Conservation (phyloP, 352 stramenopile species). For the Hyaloperonospora arabidopsidis region DNA sequence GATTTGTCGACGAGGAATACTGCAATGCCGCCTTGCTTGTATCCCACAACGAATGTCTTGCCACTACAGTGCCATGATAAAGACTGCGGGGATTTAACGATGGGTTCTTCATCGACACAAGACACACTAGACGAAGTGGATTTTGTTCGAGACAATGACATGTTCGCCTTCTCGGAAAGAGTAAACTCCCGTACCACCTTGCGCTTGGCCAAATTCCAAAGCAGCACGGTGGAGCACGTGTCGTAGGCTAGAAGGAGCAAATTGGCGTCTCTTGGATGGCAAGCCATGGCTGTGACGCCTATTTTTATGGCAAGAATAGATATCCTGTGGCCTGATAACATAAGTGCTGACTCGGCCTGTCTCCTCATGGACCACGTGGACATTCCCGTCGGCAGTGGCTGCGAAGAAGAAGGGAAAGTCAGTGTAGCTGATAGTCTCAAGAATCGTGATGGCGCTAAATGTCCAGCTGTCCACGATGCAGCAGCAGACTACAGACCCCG, state of each 20-base stretch:
- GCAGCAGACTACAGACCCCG: constrained; percentile 16
- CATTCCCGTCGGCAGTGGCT: constrained; percentile 54
- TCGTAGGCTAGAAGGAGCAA: constrained; percentile 62
- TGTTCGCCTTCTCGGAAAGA: constrained; percentile 21
- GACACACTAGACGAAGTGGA: too few species aligned
- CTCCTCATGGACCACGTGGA: constrained; percentile 73
- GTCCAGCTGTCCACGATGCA: constrained; percentile 52
- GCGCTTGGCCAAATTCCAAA: constrained; percentile 65
- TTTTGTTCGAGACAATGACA: constrained; percentile 11
- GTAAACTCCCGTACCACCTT: constrained; percentile 46
- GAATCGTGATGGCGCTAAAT: constrained; percentile 45
- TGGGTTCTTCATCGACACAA: constrained; percentile 8
- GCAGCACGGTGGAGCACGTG: constrained; percentile 32
- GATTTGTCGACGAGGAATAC: constrained; percentile 55
- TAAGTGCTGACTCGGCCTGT: constrained; percentile 65
- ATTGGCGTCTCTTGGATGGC: constrained; percentile 54
- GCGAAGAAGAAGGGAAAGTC: constrained; percentile 67
- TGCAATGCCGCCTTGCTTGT: constrained; percentile 51
- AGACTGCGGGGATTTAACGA: constrained; percentile 42
- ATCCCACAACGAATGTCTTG: constrained; percentile 68
- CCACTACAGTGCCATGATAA: constrained; percentile 72
- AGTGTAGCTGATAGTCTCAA: constrained; percentile 56
- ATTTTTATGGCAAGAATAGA: constrained; percentile 15
- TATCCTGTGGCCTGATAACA: constrained; percentile 43
- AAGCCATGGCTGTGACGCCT: constrained; percentile 41